These are phyloP conservation scores for Peronosclerospora sorghi DNA, from an alignment of 352 stramenopile genomes.

Conservation along the genomic window DNA sequence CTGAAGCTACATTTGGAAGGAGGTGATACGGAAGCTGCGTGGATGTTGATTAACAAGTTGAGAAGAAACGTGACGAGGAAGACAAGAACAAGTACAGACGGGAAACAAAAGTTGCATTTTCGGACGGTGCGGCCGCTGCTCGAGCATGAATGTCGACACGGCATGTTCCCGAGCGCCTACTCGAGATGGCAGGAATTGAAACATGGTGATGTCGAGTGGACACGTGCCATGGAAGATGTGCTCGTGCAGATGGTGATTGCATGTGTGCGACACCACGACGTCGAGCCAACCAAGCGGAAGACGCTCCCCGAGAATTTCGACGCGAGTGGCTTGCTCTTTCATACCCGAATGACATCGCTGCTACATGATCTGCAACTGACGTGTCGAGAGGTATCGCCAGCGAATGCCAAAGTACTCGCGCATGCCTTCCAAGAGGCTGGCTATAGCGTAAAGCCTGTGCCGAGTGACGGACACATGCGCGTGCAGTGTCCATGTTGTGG, in stretches of 20 bases:
- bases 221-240: constrained; percentile 55
- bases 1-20: constrained; percentile 44
- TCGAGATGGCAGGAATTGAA: constrained; percentile 50
- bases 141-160: constrained; percentile 35
- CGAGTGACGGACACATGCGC: constrained; percentile 29
- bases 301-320: constrained; percentile 1
- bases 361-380: constrained; percentile 44
- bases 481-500: constrained; percentile 32
- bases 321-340: constrained; percentile 12
- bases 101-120: constrained; percentile 43
- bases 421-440: constrained; percentile 28
- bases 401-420: constrained; percentile 33
- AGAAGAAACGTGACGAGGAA: constrained; percentile 6
- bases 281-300: constrained; percentile 5
- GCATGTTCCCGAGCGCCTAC: constrained; percentile 31
- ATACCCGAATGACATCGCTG: constrained; percentile 49
- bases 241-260: constrained; percentile 58
- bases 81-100: not conserved
- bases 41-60: constrained; percentile 36
- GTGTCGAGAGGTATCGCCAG: constrained; percentile 38
- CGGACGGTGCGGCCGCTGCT: constrained; percentile 53
- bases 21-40: constrained; percentile 31
- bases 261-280: constrained; percentile 23
- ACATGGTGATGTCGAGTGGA: constrained; percentile 51
- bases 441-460: constrained; percentile 25